A percentile compares a stretch with the other conserved stretches of the same genome.
Conservation (phyloP, 768 basidiomycete genomes). For the Dentipellis fragilis region DNA sequence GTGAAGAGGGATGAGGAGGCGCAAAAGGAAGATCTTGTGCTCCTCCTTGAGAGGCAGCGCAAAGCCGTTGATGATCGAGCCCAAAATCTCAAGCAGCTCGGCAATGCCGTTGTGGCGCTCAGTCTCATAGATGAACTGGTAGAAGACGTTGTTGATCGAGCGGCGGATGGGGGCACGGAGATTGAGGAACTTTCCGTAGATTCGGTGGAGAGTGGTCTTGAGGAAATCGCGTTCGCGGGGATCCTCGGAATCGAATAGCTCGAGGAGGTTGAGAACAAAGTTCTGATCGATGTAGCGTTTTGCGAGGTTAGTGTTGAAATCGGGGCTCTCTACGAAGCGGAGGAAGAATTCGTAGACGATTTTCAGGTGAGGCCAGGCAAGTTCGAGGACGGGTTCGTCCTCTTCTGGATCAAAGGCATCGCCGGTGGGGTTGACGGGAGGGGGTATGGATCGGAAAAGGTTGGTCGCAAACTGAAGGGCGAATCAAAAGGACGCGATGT, state of each 20-base stretch:
- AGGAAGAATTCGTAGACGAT: slow-evolving; percentile 99
- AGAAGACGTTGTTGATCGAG: slow-evolving; percentile 99
- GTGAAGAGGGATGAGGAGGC: slow-evolving; percentile 90
- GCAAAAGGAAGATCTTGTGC: slow-evolving; percentile 94
- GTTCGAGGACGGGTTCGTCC: slow-evolving; percentile 96
- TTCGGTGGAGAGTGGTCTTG: slow-evolving; percentile 96
- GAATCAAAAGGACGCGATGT: slow-evolving; percentile 2
- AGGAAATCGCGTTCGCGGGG: slow-evolving; percentile 98
- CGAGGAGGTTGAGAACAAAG: slow-evolving; percentile 93
- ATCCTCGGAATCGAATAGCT: slow-evolving; percentile 97
- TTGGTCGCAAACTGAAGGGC: slow-evolving; percentile 81
- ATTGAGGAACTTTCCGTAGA: slow-evolving; percentile 99
- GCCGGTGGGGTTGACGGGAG: slow-evolving; percentile 95
- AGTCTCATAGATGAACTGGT: slow-evolving; percentile 97
- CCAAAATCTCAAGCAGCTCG: slow-evolving; percentile 93
- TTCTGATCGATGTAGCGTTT: slow-evolving; percentile 95
- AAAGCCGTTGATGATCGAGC: slow-evolving; percentile 99
- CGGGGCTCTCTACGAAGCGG: slow-evolving; percentile 92
- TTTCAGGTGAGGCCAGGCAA: slow-evolving; percentile 98
- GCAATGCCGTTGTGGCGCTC: slow-evolving; percentile 99
- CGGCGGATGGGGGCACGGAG: slow-evolving; percentile 97
- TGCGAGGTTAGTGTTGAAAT: slow-evolving; percentile 96
- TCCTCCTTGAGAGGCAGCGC: slow-evolving; percentile 97
- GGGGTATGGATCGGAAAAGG: slow-evolving; percentile 99
- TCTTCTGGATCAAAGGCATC: slow-evolving; percentile 99